A percentile compares a stretch with the other conserved stretches of the same genome.
Conservation (phyloP, 192 early-diverging fungal genomes). For the Coemansia aciculifera region DNA sequence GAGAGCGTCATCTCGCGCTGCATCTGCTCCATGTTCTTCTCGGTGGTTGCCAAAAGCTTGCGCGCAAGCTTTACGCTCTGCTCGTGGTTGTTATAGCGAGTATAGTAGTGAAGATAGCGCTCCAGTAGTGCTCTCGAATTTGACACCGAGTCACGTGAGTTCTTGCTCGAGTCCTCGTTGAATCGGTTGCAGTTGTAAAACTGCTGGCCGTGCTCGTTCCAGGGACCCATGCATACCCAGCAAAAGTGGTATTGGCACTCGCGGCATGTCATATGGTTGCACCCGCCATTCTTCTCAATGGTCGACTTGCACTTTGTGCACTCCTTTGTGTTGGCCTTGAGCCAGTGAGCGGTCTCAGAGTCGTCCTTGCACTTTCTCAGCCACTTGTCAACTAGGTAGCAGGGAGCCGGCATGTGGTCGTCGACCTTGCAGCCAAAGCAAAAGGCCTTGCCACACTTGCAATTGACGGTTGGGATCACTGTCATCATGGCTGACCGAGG, state of each 20-base stretch:
- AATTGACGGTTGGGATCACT: slow-evolving; percentile 86
- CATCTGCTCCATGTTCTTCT: slow-evolving; percentile 87
- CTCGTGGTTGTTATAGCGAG: slow-evolving; percentile 97
- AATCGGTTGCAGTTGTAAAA: slow-evolving; percentile 99
- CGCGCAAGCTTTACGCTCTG: slow-evolving; percentile 88
- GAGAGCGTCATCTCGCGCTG: slow-evolving; percentile 84
- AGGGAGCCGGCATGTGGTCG: slow-evolving; percentile 87
- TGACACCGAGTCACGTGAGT: slow-evolving; percentile 85
- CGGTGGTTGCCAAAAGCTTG: slow-evolving; percentile 59
- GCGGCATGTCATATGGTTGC: slow-evolving; percentile 99
- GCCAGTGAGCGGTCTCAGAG: slow-evolving; percentile 98
- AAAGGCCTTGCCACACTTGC: slow-evolving; percentile 75
- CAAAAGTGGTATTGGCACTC: slow-evolving; percentile 99
- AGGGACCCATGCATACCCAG: slow-evolving; percentile 98
- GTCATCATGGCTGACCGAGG: slow-evolving; percentile 63
- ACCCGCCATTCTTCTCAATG: slow-evolving; percentile 99
- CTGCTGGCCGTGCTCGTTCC: slow-evolving; percentile 92
- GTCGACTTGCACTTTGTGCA: slow-evolving; percentile 92
- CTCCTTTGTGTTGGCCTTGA: slow-evolving; percentile 91
- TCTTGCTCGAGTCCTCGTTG: slow-evolving; percentile 85
- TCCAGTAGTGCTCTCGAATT: slow-evolving; percentile 87
- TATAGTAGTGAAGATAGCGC: slow-evolving; percentile 97
- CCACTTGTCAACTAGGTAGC: slow-evolving; percentile 82
- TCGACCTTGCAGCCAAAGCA: slow-evolving; percentile 91
- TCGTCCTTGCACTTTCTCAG: slow-evolving; percentile 96